Evolutionary conservation across 768 basidiomycete genomes (phyloP), one percentile per base, ranked within the genome.

Genomic region (Trametes punicea): DNA sequence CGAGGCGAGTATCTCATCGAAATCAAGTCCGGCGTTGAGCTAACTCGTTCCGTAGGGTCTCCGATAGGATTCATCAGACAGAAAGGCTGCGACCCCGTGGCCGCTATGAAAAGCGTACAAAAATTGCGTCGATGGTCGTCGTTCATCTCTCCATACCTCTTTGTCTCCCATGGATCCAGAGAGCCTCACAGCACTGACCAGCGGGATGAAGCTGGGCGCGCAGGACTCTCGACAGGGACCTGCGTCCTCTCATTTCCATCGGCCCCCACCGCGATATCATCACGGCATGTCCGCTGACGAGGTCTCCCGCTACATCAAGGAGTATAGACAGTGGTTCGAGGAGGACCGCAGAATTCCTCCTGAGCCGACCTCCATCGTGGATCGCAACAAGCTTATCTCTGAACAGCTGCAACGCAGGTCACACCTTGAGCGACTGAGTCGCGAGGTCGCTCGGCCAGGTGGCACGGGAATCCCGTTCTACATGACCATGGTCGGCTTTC

Each of bases 251-350:
- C 26, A 30, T 10, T 18, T 25, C 6, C 42, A 40, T 45, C 33
- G 48, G 1, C 20, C 56, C 4, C 50, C 56, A 7, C 56, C 56
- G 6, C 36, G 26, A 2, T 57, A 46, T 40, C 56, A 27, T 20
- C 56, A 46, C 26, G 56, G 46, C 13, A 55, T 50, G 53, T 31
- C 59, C 16, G 27, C 40, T 5, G 46, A 56, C 5, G 46, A 55
- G 13, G 36, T 51, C 31, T 16, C 47, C 8, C 46, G 47, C 8
- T 61, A 61, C 30, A 42, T 55, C 26, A 38, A 50, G 18, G 46
- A 53, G 6, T 61, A 61, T 20, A 44, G 40, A 33, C 51, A 56
- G 3, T 61, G 60, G 60, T 56, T 54, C 15, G 56, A 61, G 20
- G 55, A 56, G 23, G 60, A 61, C 40, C 46, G 51, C 31, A 56